Conservation (phyloP, 257 asterid species). For the Solanum gracilifrons region DNA sequence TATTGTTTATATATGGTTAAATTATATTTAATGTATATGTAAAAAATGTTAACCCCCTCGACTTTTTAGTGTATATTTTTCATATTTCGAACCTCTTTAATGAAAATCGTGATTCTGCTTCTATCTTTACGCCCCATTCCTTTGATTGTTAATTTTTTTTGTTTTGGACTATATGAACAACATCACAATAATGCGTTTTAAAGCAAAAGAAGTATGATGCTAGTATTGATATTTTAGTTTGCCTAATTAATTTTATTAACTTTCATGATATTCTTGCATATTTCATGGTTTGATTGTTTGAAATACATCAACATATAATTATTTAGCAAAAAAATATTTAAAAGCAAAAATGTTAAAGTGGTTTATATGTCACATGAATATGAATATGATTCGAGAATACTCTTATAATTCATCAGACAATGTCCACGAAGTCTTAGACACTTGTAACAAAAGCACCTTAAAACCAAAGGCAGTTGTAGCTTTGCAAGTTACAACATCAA, state of each 20-base stretch:
- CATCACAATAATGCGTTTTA: rapidly evolving
- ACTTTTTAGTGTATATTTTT: too few relatives aligned
- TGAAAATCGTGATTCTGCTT: neutral
- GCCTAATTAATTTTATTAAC: neutral
- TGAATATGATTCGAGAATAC: too few relatives aligned
- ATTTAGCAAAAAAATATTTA: neutral
- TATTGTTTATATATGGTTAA: neutral
- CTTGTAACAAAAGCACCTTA: too few relatives aligned
- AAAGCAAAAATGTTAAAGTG: neutral
- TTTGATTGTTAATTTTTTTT: neutral
- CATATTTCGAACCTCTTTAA: too few relatives aligned
- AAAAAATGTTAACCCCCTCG: too few relatives aligned
- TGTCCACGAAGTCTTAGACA: neutral
- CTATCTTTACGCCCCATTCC: neutral
- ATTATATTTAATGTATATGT: too few relatives aligned
- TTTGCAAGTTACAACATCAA: neutral
- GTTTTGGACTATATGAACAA: rapidly evolving
- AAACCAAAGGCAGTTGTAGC: neutral
- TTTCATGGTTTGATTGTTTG: neutral
- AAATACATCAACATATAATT: rapidly evolving
- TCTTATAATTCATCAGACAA: neutral
- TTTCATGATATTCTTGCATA: neutral
- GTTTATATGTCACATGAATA: neutral
- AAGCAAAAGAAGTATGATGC: neutral
- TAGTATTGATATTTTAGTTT: neutral